A percentile compares a stretch with the other conserved stretches of the same genome.
phyloP scores from a whole-genome alignment of 495 filamentous ascomycete genomes.

The Hypoxylon lienhwacheense region DNA sequence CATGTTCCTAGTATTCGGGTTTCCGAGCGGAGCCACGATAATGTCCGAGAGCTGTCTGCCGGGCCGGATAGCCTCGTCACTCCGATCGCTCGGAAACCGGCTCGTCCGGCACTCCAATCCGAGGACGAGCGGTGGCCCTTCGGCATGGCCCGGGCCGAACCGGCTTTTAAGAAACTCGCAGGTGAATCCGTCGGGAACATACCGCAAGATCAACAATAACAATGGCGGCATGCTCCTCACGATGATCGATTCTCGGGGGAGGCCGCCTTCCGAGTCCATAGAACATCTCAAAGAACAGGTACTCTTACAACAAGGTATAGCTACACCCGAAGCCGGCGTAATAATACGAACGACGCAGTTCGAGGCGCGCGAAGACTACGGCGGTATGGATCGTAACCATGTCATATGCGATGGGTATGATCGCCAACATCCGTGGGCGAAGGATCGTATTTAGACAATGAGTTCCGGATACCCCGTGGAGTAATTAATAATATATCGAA shows the following conservation, averaged over 20 bases:
- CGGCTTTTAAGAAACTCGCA: constrained; percentile 16
- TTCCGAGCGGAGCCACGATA: constrained; percentile 35
- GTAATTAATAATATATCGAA: not conserved
- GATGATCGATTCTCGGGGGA: constrained; percentile 20
- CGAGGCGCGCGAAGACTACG: constrained; percentile 25
- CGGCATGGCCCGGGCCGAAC: constrained; percentile 25
- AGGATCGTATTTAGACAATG: constrained; percentile 9
- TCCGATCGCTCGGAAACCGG: constrained; percentile 11
- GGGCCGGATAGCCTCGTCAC: constrained; percentile 15
- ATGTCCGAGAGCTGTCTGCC: constrained; percentile 22
- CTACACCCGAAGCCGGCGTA: constrained; percentile 1
- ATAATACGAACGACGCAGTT: constrained; percentile 37
- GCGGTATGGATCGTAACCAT: constrained; percentile 13
- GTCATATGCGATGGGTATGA: constrained; percentile 14
- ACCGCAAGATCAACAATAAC: constrained; percentile 26
- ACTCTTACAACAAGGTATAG: not conserved
- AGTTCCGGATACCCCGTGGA: not conserved
- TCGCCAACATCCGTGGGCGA: constrained; percentile 34
- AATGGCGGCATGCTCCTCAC: constrained; percentile 23
- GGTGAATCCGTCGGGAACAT: constrained; percentile 18
- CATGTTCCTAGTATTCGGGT: constrained; percentile 39
- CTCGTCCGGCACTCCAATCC: constrained; percentile 2
- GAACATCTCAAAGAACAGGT: constrained; percentile 30
- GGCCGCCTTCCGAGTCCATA: constrained; percentile 29
- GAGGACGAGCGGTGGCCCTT: not conserved